Percentiles rank a stretch among this genome's conserved stretches.
phyloP scores from a whole-genome alignment of 345 rosid species.

The Eucalyptus regnans region DNA sequence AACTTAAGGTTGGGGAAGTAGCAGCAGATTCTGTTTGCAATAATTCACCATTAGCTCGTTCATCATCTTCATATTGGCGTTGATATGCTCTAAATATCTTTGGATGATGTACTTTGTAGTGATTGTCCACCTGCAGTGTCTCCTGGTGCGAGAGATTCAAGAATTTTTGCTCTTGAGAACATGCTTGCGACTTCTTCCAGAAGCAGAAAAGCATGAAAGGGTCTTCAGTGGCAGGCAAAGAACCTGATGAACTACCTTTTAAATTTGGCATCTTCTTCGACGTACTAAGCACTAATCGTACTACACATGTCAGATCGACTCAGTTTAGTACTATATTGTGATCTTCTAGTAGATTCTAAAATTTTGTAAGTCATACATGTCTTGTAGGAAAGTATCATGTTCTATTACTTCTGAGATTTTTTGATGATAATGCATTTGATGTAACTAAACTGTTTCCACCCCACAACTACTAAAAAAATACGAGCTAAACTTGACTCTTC shows the following conservation, averaged over 20 bases:
- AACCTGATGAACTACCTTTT: constrained; percentile 75
- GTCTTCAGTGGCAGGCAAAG: constrained; percentile 78
- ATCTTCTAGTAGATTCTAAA: neutral
- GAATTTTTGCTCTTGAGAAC: constrained; percentile 88
- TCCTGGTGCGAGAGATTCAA: constrained; percentile 93
- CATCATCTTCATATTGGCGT: neutral
- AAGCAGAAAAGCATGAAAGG: constrained; percentile 77
- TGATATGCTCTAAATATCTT: neutral
- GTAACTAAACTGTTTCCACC: neutral
- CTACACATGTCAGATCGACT: neutral
- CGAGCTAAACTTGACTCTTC: neutral
- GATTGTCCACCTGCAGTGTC: constrained; percentile 49
- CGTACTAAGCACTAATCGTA: constrained; percentile 15
- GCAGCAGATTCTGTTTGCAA: neutral
- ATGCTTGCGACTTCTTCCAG: constrained; percentile 90
- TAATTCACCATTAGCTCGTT: neutral
- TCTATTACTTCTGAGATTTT: neutral
- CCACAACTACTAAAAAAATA: neutral
- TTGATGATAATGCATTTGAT: neutral
- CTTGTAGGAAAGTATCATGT: neutral
- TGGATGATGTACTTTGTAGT: constrained; percentile 28
- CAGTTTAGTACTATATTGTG: neutral
- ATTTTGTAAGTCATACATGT: neutral
- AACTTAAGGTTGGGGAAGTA: constrained; percentile 35
- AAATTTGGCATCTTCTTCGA: constrained; percentile 72